Evolutionary conservation across 495 filamentous ascomycete genomes (phyloP), one percentile per base, ranked within the genome.

Genomic region (Bathelium albidoporum): DNA sequence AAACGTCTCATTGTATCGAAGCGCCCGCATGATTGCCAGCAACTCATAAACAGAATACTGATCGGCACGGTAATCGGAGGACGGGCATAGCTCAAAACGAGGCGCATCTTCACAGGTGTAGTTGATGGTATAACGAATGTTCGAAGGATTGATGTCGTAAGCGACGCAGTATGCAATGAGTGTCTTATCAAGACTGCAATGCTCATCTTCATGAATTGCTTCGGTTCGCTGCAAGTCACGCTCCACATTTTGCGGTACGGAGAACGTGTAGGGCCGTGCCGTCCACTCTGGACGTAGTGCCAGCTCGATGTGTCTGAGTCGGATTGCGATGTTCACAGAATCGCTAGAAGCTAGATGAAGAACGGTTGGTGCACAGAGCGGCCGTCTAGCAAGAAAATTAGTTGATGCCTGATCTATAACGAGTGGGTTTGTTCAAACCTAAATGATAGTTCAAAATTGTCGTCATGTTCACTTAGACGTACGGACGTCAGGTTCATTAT

Each of bases 1-100:
- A 73, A 97, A 97, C 16, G 84, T 88, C 71, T 96, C 90, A 69
- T 97, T 97, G 75, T 95, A 98, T 39, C 94, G 83, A 58, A 98
- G 76, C 5, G 94, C 83, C 22, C 93, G 83, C 79, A 96, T 82
- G 28, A 97, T 83, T 1, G 94, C 91, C 43, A 98, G 77, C 28
- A 97, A 73, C 73, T 97, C 94, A 58, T 87, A 71, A 5, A 82
- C 72, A 2, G 79, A 83, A 69, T 98, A 98, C 39, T 80, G 78
- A 2, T 76, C 74, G 59, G 75, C 73, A 34, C 72, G 76, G 5
- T 78, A 72, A 16, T 82, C 82, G 32, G 82, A 81, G 5, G 89
- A 84, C 16, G 85, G 82, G 32, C 89, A 80, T n/a, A 98, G 81
- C 43, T 83, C 82, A 71, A 98, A 96, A 63, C 87, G 86, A 7